phyloP scores from a whole-genome alignment of 2,329 filamentous ascomycete genomes.

The Zasmidium citrigriseum region DNA sequence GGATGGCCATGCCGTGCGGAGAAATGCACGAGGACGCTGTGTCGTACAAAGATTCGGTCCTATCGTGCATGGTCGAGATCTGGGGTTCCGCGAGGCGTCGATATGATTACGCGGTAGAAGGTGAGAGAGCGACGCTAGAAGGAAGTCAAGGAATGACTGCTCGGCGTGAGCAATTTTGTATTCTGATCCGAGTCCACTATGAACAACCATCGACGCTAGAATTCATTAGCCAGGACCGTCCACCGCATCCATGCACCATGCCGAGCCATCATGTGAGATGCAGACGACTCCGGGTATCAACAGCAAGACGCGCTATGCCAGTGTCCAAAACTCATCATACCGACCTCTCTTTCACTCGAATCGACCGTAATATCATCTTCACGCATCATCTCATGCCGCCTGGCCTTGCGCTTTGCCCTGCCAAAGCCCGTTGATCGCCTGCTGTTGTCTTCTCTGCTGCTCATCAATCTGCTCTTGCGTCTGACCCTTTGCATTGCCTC shows the following conservation, averaged over 20 bases:
- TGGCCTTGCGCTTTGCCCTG: constrained; percentile 23
- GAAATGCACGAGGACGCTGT: no score
- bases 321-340: background rate
- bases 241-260: background rate
- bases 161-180: background rate
- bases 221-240: background rate
- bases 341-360: background rate
- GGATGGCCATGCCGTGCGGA: background rate
- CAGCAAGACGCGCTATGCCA: background rate
- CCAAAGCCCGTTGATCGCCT: constrained; percentile 62
- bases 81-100: background rate
- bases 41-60: constrained; percentile 12
- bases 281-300: background rate
- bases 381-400: constrained; percentile 3
- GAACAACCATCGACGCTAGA: background rate
- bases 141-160: background rate
- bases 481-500: constrained; percentile 61
- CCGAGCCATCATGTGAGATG: background rate
- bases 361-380: constrained; percentile 4
- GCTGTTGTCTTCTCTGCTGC: constrained; percentile 61
- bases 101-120: background rate
- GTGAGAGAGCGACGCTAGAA: background rate
- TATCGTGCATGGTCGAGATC: constrained; percentile 7
- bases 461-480: constrained; percentile 63
- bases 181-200: background rate